Conservation (phyloP, 2,329 filamentous ascomycete genomes). For the Fusarium torulosum region DNA sequence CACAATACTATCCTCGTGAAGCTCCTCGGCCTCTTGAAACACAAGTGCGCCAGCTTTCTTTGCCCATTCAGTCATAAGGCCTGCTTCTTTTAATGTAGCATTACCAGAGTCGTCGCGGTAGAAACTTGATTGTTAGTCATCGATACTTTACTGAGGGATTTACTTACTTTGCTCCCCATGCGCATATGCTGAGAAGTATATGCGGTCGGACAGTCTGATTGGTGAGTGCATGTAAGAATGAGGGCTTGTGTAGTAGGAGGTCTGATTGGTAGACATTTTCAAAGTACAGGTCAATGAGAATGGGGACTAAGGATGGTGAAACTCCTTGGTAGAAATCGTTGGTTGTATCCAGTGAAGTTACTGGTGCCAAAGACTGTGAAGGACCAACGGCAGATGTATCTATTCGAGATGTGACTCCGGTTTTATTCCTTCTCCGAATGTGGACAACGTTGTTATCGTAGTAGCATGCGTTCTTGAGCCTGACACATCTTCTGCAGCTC, state of each 20-base stretch:
- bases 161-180: conserved; percentile 41
- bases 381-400: accelerated
- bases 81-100: background rate
- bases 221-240: background rate
- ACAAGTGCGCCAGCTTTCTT: conserved; percentile 25
- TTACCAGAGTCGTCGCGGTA: conserved; percentile 8
- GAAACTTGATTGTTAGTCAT: conserved; percentile 4
- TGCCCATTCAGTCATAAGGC: conserved; percentile 24
- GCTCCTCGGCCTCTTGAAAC: conserved; percentile 27
- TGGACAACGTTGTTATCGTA: background rate
- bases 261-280: conserved; percentile 33
- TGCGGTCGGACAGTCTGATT: background rate
- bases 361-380: background rate
- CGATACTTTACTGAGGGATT: accelerated
- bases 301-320: background rate
- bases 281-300: conserved; percentile 28
- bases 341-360: accelerated
- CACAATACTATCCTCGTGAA: conserved; percentile 31
- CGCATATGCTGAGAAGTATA: conserved; percentile 30
- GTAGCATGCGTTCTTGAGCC: conserved; percentile 10
- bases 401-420: too few relatives aligned
- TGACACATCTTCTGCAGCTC: conserved; percentile 32
- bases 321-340: background rate
- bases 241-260: conserved; percentile 17
- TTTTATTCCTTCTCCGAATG: accelerated